Conservation (phyloP, 148 eudicot species). For the Rhododendron mucronatum region DNA sequence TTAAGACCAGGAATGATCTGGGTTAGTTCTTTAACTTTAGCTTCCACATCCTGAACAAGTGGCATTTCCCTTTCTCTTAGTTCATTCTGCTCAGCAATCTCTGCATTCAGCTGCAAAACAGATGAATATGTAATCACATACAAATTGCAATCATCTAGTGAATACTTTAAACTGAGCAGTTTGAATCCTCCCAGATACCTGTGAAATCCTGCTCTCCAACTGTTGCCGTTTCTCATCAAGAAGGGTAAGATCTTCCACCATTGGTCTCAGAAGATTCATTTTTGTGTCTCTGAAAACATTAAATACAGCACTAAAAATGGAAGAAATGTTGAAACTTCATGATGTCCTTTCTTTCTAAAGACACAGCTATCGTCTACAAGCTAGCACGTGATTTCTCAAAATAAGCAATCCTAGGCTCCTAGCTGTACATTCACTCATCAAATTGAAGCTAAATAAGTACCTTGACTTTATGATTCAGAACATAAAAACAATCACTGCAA, state of each 20-base stretch:
- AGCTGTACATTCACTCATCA: slow-evolving; percentile 17
- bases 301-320: not conserved
- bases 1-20: slow-evolving; percentile 61
- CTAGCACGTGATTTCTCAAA: not conserved
- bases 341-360: not conserved
- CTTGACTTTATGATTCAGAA: not conserved
- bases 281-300: slow-evolving; percentile 39
- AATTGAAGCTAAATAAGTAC: slow-evolving; percentile 19
- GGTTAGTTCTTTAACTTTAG: slow-evolving; percentile 63
- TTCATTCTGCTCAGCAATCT: slow-evolving; percentile 49
- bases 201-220: slow-evolving; percentile 38
- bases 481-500: not conserved
- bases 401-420: not conserved
- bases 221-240: slow-evolving; percentile 58
- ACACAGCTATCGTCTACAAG: not conserved
- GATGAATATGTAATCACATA: not conserved
- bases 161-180: not conserved
- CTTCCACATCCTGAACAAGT: slow-evolving; percentile 56
- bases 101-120: slow-evolving; percentile 54
- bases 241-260: slow-evolving; percentile 38
- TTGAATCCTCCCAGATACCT: slow-evolving; percentile 32
- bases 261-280: slow-evolving; percentile 35
- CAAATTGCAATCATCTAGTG: not conserved
- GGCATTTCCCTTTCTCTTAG: slow-evolving; percentile 69
- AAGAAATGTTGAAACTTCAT: not conserved